A percentile compares a stretch with the other conserved stretches of the same genome.
These are phyloP conservation scores for Diaporthe velutina DNA, from an alignment of 2,329 filamentous ascomycete species.

Conservation along the genomic window DNA sequence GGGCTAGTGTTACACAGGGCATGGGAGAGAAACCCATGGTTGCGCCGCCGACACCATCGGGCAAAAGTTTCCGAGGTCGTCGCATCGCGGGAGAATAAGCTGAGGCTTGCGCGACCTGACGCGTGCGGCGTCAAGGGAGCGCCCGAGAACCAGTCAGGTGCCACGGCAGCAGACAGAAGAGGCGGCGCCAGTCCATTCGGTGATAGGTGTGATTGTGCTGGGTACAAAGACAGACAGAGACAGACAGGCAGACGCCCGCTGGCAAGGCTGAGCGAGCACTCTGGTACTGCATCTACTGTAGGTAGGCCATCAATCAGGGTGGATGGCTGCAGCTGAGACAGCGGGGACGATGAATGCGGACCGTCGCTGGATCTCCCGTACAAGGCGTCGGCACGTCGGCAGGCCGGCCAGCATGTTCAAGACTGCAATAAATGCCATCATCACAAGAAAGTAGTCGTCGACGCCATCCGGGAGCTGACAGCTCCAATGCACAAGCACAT, in stretches of 20 bases:
- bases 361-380: not conserved
- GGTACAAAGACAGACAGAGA: not conserved
- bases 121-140: constrained; percentile 27
- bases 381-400: constrained; percentile 7
- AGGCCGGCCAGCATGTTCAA: not conserved
- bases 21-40: not conserved
- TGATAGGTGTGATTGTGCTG: constrained; percentile 1
- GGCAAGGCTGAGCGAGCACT: constrained; percentile 30
- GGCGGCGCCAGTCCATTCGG: not conserved
- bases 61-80: constrained; percentile 28
- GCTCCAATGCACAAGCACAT: not conserved
- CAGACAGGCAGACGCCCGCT: not conserved
- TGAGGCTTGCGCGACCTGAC: constrained; percentile 22
- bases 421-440: not conserved
- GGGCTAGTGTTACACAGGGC: constrained; percentile 5
- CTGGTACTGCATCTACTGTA: too few relatives aligned
- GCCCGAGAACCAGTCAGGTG: constrained; percentile 33
- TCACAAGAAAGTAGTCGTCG: not conserved
- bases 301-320: not conserved
- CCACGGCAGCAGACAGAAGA: constrained; percentile 21
- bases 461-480: not conserved
- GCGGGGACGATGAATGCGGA: constrained; percentile 10
- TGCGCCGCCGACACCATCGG: constrained; percentile 30
- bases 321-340: constrained; percentile 37
- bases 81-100: not conserved